A percentile compares a stretch with the other conserved stretches of the same genome.
Conservation (phyloP, 2,329 filamentous ascomycete genomes). For the Domatiomyces catenatus region DNA sequence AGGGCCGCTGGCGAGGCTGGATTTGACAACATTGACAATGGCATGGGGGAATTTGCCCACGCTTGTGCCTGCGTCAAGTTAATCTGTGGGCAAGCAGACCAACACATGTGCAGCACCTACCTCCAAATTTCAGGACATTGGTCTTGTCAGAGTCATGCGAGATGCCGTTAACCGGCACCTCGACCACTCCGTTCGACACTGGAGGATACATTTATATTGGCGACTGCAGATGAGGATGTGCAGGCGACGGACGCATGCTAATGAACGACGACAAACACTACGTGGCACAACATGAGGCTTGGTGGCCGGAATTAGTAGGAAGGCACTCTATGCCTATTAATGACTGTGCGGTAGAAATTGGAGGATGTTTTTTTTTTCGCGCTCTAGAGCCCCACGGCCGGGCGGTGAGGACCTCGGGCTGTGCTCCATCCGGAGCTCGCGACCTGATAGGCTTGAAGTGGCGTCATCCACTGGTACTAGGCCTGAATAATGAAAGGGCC, state of each 20-base stretch:
- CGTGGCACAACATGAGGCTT: not conserved
- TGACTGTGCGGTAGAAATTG: not conserved
- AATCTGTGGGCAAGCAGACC: not conserved
- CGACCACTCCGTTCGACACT: not conserved
- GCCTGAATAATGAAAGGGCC: no score
- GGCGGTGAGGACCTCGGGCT: not conserved
- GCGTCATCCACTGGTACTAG: not conserved
- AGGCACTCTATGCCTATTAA: not conserved
- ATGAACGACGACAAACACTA: not conserved
- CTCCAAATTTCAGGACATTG: constrained; percentile 14
- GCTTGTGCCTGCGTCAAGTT: constrained; percentile 55
- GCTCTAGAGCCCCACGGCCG: not conserved
- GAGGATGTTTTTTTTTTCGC: not conserved
- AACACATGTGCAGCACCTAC: constrained; percentile 2
- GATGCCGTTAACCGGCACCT: not conserved
- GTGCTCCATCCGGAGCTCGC: not conserved
- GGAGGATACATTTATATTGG: not conserved
- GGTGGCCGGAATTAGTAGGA: not conserved
- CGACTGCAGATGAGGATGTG: not conserved
- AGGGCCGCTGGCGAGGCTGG: constrained; percentile 50
- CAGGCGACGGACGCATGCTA: not conserved
- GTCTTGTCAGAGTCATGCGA: not conserved
- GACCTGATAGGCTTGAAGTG: not conserved
- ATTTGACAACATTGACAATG: constrained; percentile 57
- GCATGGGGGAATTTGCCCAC: constrained; percentile 82